Evolutionary conservation across 2,329 filamentous ascomycete species (phyloP), one percentile per base, ranked within the genome.

Genomic region (Tolypocladium nubicola): DNA sequence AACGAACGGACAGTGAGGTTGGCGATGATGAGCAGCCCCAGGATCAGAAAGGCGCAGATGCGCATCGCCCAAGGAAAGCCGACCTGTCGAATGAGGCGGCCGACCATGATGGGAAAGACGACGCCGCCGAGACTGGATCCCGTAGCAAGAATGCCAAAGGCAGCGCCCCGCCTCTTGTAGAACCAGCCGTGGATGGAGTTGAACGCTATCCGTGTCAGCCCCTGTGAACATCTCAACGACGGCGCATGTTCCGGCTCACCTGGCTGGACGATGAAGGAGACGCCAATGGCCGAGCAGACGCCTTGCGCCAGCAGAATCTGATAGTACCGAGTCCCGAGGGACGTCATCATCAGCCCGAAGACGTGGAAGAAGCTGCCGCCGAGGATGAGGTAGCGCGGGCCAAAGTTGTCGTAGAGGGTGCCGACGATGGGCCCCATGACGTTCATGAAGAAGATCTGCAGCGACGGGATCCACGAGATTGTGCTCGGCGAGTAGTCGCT

Each of bases 351-450:
- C 8, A 49, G 3, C 23, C 45, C 45, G 26, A 49, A 49, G 23
- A 49, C 45, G 45, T 49, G 45, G 14, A 49, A 3, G 26, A 49
- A 0, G 26, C 45, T 49, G 45, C 45, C 45, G 8, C 33, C 19
- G 16, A 49, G 11, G 45, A 49, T 11, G 45, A 49, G 45, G 9
- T 49, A 33, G 10, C 45, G 45, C 5, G 45, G 45, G 23, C 45
- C 45, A 4, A 10, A 49, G 3, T n/a, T 30, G 16, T 49, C 45
- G 26, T 19, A 33, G 4, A 49, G 45, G 2, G 49, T 75, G 77
- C 85, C 85, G 38, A 82, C 76, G 33, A 87, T 62, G 0, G 82
- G 81, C 0, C 83, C 82, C 56, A 67, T 65, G 43, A 66, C 69
- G 61, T 76, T 78, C 75, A 84, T 75, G 63, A 79, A 71, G 63